phyloP scores from a whole-genome alignment of 345 rosid species.

The Excoecaria agallocha region DNA sequence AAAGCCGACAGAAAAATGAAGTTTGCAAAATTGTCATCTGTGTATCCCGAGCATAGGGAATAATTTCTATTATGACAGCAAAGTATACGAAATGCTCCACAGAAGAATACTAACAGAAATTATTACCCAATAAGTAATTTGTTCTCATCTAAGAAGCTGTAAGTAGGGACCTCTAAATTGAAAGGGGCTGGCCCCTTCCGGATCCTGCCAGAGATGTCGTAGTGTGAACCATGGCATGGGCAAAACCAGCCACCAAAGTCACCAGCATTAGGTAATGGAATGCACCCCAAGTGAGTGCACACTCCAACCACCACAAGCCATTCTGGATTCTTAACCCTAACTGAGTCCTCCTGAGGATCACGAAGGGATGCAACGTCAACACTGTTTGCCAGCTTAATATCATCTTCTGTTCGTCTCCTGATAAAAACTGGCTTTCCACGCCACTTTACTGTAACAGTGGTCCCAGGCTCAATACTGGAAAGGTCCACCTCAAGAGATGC shows the following conservation, averaged over 20 bases:
- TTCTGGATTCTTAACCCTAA: constrained; percentile 84
- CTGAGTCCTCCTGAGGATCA: constrained; percentile 74
- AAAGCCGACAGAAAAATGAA: constrained; percentile 13
- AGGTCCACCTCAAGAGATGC: constrained; percentile 96
- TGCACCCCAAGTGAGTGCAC: constrained; percentile 96
- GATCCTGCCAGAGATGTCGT: constrained; percentile 88
- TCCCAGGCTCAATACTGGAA: constrained; percentile 78
- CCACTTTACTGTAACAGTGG: constrained; percentile 93
- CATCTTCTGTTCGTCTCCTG: constrained; percentile 88
- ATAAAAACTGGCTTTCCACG: constrained; percentile 97
- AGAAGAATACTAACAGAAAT: neutral
- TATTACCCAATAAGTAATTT: constrained; percentile 77
- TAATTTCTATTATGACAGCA: constrained; percentile 27
- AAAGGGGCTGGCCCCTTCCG: constrained; percentile 96
- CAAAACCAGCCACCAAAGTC: constrained; percentile 98
- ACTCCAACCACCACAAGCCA: constrained; percentile 92
- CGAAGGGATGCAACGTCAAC: constrained; percentile 77
- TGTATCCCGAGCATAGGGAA: constrained; percentile 17
- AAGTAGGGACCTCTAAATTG: constrained; percentile 88
- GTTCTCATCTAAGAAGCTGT: constrained; percentile 80
- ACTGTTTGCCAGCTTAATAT: constrained; percentile 77
- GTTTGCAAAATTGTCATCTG: constrained; percentile 15
- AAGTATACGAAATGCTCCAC: constrained; percentile 13
- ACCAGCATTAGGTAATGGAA: constrained; percentile 96
- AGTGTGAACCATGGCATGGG: constrained; percentile 96